phyloP scores from a whole-genome alignment of 495 filamentous ascomycete genomes.

The Pseudevernia furfuracea region DNA sequence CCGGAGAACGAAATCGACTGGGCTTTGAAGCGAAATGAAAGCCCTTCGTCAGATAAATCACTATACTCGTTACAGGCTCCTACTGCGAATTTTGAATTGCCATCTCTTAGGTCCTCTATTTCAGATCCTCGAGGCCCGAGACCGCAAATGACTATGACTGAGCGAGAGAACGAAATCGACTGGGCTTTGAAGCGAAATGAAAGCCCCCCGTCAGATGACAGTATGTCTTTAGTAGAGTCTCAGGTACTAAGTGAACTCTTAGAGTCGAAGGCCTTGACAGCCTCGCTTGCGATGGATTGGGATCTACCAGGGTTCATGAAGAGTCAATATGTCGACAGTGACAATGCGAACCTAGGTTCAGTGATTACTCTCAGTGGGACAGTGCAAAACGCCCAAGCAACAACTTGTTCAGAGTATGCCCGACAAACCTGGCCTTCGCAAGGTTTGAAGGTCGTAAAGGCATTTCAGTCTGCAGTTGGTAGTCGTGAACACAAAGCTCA shows the following conservation, averaged over 20 bases:
- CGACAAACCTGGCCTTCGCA: conserved; percentile 20
- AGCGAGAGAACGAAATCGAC: no score
- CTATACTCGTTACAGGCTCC: no score
- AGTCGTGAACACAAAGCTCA: no score
- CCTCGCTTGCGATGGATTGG: neutral
- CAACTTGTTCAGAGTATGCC: conserved; percentile 26
- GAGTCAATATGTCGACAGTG: neutral
- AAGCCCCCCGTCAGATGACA: neutral
- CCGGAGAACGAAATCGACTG: no score
- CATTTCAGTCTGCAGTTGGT: neutral
- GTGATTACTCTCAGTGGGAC: conserved; percentile 22
- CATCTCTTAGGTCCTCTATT: no score
- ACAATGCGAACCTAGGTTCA: neutral
- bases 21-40: no score
- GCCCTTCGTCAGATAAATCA: neutral
- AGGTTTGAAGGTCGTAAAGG: conserved; percentile 11
- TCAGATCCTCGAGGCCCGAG: no score
- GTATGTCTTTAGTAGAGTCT: neutral
- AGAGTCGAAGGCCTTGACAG: no score
- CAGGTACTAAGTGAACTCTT: neutral
- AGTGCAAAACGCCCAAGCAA: conserved; percentile 23
- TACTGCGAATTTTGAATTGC: no score
- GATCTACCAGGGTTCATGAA: conserved; percentile 5
- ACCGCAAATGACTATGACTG: no score
- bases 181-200: no score